Evolutionary conservation across 768 basidiomycete genomes (phyloP), one percentile per base, ranked within the genome.

Genomic region (Mycena vulgaris): DNA sequence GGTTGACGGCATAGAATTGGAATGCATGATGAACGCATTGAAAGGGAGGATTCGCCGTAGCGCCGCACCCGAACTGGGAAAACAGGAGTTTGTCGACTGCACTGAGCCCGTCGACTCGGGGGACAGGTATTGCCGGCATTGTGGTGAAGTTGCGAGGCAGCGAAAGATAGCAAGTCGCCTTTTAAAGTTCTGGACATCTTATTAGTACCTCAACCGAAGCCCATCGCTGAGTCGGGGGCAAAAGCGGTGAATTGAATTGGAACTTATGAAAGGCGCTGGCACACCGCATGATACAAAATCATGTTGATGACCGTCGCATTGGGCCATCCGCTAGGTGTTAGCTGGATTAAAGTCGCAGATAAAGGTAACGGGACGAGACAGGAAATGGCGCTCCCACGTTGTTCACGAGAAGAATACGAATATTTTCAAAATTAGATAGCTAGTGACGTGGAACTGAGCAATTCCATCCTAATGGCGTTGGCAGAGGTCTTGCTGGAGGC

Each of bases 21-120:
- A 91, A 89, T 23, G 89, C 89, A 66, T 89, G 86, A 73, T 90
- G 89, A 37, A 90, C 81, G 73, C 85, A 87, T 69, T 78, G 76
- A 77, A 88, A 89, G 11, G 87, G 84, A 25, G 78, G 72, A 35
- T 75, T 33, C 39, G 78, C 75, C 14, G 75, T 75, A 59, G 80
- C 72, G 40, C 87, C 89, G 47, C 84, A 78, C 42, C 88, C 86
- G 69, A 83, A 87, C 64, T 81, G 80, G 61, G 75, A 72, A 78
- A 89, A 89, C 61, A 81, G 81, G 52, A 76, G 78, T 72, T 81
- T 78, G 76, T 88, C 88, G 14, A 80, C 74, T 27, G 80, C 69
- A 60, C 84, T 80, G 39, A 88, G 84, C 14, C 69, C 69, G n/a
- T 74, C 71, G 53, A 81, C 42, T 49, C 7, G 17, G 28, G 28